Evolutionary conservation across 257 asterid species (phyloP).

Genomic region (Sherardia arvensis): DNA sequence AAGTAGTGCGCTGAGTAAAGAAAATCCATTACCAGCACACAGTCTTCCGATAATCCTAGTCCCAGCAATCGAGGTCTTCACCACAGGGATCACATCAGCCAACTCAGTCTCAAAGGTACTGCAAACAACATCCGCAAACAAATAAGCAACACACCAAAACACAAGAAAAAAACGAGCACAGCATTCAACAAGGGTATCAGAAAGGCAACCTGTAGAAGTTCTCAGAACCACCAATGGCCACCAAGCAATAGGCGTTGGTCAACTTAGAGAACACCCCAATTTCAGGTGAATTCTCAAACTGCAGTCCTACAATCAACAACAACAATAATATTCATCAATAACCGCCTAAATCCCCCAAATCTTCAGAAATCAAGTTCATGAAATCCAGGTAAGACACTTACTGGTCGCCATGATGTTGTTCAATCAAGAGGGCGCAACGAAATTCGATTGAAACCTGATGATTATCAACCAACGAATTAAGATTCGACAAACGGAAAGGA

Average conservation of each 20-base stretch:
- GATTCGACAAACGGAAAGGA: too few relatives aligned
- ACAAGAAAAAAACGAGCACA: not conserved
- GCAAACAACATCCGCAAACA: conserved; percentile 13
- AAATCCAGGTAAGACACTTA: not conserved
- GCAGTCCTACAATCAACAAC: conserved; percentile 48
- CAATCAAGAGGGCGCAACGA: not conserved
- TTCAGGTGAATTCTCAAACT: conserved; percentile 77
- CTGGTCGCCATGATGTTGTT: conserved; percentile 14
- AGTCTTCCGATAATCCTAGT: conserved; percentile 82
- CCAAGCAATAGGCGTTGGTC: conserved; percentile 91
- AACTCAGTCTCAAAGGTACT: conserved; percentile 82
- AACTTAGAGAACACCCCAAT: conserved; percentile 91
- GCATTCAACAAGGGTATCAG: not conserved
- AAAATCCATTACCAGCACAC: conserved; percentile 57
- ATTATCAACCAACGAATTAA: not conserved
- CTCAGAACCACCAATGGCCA: conserved; percentile 92
- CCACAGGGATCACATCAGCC: conserved; percentile 75
- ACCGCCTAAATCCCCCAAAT: not conserved
- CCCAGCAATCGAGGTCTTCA: conserved; percentile 81
- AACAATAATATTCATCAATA: not conserved
- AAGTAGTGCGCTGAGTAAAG: not conserved
- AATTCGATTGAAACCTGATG: not conserved
- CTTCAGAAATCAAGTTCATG: not conserved
- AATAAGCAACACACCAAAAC: not conserved
- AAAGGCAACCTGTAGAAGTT: conserved; percentile 69